Conservation (phyloP, 2,329 filamentous ascomycete species). For the Mollisia scopiformis region DNA sequence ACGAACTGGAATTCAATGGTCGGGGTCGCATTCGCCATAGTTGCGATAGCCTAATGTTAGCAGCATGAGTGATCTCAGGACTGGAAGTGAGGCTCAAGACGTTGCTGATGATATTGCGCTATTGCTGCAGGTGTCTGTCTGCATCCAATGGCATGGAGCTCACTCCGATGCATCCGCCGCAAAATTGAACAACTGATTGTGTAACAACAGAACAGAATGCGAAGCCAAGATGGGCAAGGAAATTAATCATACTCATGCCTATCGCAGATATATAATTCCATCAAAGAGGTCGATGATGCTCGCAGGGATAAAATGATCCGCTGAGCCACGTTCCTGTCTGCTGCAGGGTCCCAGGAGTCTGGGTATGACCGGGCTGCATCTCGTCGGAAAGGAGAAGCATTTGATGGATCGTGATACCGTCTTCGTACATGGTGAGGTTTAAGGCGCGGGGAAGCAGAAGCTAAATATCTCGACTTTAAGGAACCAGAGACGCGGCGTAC, state of each 20-base stretch:
- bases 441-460: neutral
- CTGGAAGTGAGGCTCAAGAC: neutral
- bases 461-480: neutral
- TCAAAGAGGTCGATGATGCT: neutral
- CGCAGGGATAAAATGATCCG: neutral
- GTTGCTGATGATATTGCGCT: neutral
- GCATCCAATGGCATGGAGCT: neutral
- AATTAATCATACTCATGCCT: neutral
- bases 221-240: neutral
- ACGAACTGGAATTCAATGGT: slow-evolving; percentile 31
- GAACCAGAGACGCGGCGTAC: neutral
- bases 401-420: neutral
- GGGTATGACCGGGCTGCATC: neutral
- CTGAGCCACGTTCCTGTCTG: neutral
- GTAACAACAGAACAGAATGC: neutral
- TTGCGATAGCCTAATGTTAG: neutral
- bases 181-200: neutral
- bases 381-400: neutral
- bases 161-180: neutral
- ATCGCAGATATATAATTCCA: neutral
- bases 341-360: neutral
- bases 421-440: neutral
- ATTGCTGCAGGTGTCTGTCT: neutral
- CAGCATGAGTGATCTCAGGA: neutral
- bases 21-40: neutral